A percentile compares a stretch with the other conserved stretches of the same genome.
Conservation (phyloP, 169 alveolate species). For the Cryptosporidium parvum region DNA sequence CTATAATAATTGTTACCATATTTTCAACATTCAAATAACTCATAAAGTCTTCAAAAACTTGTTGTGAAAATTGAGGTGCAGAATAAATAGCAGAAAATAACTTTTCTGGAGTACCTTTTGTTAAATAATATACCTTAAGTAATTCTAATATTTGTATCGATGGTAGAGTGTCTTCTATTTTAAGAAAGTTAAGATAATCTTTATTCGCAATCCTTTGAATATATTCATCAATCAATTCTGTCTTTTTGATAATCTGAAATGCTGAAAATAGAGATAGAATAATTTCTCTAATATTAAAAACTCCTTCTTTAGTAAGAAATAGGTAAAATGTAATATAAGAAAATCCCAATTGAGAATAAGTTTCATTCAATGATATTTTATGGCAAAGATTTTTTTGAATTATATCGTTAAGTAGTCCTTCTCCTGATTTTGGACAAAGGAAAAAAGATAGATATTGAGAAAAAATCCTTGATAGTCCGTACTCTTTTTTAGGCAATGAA, state of each 20-base stretch:
- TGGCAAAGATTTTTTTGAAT: conserved; percentile 15
- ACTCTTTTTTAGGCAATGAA: conserved; percentile 37
- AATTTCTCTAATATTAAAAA: neutral
- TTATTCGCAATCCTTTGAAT: neutral
- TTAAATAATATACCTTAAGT: neutral
- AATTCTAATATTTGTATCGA: conserved; percentile 13
- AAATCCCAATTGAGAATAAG: conserved; percentile 29
- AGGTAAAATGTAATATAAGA: conserved; percentile 16
- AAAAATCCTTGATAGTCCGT: conserved; percentile 14
- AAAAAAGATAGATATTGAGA: neutral
- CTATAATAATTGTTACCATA: neutral
- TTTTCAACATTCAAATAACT: conserved; percentile 8
- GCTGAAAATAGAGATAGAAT: neutral
- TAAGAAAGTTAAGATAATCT: neutral
- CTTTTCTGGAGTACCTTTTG: conserved; percentile 3
- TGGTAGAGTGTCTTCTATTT: conserved; percentile 16
- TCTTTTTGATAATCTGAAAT: conserved; percentile 8
- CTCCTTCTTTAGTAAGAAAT: conserved; percentile 15
- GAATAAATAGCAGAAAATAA: conserved; percentile 7
- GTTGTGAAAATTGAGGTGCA: neutral
- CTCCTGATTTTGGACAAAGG: conserved; percentile 12
- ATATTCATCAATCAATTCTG: conserved; percentile 31
- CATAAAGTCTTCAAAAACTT: conserved; percentile 24
- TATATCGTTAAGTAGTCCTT: neutral
- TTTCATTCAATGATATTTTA: conserved; percentile 3